These are phyloP conservation scores for Trichomonas vaginalis DNA, from an alignment of 208 protist genomes.

Conservation along the genomic window DNA sequence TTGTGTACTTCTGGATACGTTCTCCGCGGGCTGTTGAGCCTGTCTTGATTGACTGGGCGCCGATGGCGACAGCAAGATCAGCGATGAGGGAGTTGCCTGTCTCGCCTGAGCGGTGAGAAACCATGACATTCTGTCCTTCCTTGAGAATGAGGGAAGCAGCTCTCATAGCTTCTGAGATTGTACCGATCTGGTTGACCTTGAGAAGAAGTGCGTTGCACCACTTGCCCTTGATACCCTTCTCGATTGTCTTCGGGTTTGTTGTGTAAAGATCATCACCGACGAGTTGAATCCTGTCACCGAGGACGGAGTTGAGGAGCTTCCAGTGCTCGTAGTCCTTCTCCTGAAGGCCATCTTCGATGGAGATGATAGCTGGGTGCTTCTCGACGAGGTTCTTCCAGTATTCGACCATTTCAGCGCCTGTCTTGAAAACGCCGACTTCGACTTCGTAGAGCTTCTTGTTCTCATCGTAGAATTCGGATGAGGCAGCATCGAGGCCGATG, in stretches of 20 bases:
- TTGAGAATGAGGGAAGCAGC: constrained; percentile 60
- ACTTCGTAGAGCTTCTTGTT: constrained; percentile 80
- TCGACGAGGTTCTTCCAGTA: constrained; percentile 27
- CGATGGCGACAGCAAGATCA: constrained; percentile 85
- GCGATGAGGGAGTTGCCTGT: constrained; percentile 95
- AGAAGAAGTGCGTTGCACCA: constrained; percentile 88
- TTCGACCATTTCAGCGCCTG: constrained; percentile 21
- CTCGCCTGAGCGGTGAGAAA: constrained; percentile 77
- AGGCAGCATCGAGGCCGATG: constrained; percentile 94
- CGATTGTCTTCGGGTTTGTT: constrained; percentile 82
- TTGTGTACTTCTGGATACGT: constrained; percentile 85
- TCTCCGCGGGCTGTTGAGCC: constrained; percentile 74
- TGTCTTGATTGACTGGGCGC: constrained; percentile 90
- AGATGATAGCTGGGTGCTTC: constrained; percentile 49
- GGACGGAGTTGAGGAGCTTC: not conserved
- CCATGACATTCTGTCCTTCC: constrained; percentile 59
- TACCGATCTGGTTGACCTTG: constrained; percentile 90
- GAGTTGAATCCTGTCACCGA: constrained; percentile 53
- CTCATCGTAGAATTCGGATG: constrained; percentile 86
- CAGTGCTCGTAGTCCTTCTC: constrained; percentile 64
- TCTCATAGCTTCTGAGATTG: constrained; percentile 80
- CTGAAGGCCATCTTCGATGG: constrained; percentile 97
- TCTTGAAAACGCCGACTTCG: constrained; percentile 11
- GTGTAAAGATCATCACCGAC: constrained; percentile 94
- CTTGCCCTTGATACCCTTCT: constrained; percentile 61